phyloP scores from a whole-genome alignment of 1,139 yeast genomes.

The Blastobotrys proliferans region DNA sequence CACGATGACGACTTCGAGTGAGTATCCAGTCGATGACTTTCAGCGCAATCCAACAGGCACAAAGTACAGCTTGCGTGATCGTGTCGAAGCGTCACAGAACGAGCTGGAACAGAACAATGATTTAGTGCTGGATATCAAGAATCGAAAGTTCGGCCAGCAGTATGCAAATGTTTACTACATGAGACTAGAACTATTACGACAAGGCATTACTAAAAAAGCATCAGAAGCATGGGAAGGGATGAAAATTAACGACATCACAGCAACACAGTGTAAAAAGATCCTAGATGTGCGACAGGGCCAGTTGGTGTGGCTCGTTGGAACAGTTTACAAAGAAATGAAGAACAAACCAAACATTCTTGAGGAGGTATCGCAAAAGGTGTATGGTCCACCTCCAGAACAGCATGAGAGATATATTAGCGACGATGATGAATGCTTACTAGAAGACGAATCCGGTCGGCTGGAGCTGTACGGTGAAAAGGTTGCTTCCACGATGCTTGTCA shows the following conservation, averaged over 20 bases:
- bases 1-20: slow-evolving; percentile 9
- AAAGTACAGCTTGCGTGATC: neutral
- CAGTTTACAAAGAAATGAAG: slow-evolving; percentile 78
- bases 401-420: slow-evolving; percentile 46
- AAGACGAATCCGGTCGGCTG: slow-evolving; percentile 92
- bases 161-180: slow-evolving; percentile 70
- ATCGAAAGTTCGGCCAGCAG: slow-evolving; percentile 62
- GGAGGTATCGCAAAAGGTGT: slow-evolving; percentile 58
- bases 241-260: slow-evolving; percentile 38
- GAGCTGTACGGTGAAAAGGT: slow-evolving; percentile 62
- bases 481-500: slow-evolving; percentile 51
- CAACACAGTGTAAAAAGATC: slow-evolving; percentile 54
- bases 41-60: slow-evolving; percentile 3
- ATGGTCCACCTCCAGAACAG: slow-evolving; percentile 39
- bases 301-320: slow-evolving; percentile 88
- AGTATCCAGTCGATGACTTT: slow-evolving; percentile 6
- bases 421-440: slow-evolving; percentile 58
- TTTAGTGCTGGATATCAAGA: slow-evolving; percentile 13
- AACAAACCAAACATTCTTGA: slow-evolving; percentile 79
- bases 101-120: slow-evolving; percentile 7
- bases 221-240: slow-evolving; percentile 46
- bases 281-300: slow-evolving; percentile 68
- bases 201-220: slow-evolving; percentile 51
- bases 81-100: slow-evolving; percentile 1
- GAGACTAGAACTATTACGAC: slow-evolving; percentile 53